Evolutionary conservation across 2,329 filamentous ascomycete species (phyloP).

Genomic region (Lasiodiplodia gonubiensis): DNA sequence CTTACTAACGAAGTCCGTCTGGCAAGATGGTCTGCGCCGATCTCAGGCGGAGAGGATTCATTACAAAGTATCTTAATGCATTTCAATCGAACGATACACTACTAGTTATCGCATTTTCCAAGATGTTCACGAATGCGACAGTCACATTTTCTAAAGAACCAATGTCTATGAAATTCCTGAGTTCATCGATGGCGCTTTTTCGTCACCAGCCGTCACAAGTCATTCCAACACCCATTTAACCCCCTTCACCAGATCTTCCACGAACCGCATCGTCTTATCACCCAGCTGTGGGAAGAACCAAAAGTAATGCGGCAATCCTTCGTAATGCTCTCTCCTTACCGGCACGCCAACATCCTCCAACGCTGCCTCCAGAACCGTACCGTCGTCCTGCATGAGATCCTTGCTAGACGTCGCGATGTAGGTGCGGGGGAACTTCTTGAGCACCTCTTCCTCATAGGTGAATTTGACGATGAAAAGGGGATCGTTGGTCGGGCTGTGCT

Average conservation of each 20-base stretch:
- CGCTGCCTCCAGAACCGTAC: constrained; percentile 36
- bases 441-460: constrained; percentile 22
- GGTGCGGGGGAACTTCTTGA: constrained; percentile 31
- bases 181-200: too few relatives aligned
- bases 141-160: too few relatives aligned
- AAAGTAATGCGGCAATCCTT: constrained; percentile 43
- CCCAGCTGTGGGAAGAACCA: constrained; percentile 31
- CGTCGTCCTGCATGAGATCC: constrained; percentile 42
- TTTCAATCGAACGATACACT: too few relatives aligned
- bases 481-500: constrained; percentile 6
- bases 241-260: neutral
- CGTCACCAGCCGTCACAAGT: too few relatives aligned
- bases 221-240: neutral
- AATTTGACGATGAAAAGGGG: constrained; percentile 27
- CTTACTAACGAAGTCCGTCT: too few relatives aligned
- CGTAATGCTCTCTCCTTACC: constrained; percentile 38
- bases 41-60: too few relatives aligned
- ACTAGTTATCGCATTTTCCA: too few relatives aligned
- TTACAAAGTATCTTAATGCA: too few relatives aligned
- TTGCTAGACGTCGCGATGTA: constrained; percentile 32
- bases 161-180: too few relatives aligned
- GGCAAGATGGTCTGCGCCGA: too few relatives aligned
- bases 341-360: constrained; percentile 37
- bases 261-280: neutral
- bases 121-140: too few relatives aligned